phyloP scores from a whole-genome alignment of 495 filamentous ascomycete species.

The Neurospora sp. region DNA sequence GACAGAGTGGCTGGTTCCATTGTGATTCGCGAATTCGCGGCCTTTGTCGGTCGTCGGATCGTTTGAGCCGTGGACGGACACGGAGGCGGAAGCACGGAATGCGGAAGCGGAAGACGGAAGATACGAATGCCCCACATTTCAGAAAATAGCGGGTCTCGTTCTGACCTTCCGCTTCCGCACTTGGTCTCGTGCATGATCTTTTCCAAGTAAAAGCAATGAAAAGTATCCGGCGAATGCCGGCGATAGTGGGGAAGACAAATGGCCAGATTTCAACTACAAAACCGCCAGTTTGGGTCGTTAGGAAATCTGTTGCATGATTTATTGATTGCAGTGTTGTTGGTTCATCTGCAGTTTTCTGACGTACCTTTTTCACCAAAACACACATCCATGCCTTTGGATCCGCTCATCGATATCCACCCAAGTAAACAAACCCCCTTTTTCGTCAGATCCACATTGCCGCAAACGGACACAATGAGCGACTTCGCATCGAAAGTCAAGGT shows the following conservation, averaged over 20 bases:
- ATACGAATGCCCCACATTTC: neutral
- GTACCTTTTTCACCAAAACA: neutral
- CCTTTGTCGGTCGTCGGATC: neutral
- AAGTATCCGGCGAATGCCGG: neutral
- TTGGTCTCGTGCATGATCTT: neutral
- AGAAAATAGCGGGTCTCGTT: neutral
- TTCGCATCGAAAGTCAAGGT: neutral
- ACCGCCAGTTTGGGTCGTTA: neutral
- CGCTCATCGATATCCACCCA: neutral
- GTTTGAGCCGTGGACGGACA: neutral
- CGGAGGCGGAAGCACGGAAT: neutral
- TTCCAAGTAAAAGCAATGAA: neutral
- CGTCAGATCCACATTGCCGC: neutral
- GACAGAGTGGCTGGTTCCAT: neutral
- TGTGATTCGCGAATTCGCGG: neutral
- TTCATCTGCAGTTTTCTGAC: neutral
- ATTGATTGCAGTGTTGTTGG: neutral
- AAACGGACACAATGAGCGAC: neutral
- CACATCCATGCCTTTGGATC: neutral
- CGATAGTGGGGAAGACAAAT: neutral
- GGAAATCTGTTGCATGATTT: neutral
- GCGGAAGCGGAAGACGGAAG: constrained; percentile 13
- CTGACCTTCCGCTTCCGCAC: neutral
- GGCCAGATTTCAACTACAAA: neutral
- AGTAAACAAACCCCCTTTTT: neutral